Evolutionary conservation across 306 rosid genomes (phyloP).

Genomic region (Hippophae rhamnoides): DNA sequence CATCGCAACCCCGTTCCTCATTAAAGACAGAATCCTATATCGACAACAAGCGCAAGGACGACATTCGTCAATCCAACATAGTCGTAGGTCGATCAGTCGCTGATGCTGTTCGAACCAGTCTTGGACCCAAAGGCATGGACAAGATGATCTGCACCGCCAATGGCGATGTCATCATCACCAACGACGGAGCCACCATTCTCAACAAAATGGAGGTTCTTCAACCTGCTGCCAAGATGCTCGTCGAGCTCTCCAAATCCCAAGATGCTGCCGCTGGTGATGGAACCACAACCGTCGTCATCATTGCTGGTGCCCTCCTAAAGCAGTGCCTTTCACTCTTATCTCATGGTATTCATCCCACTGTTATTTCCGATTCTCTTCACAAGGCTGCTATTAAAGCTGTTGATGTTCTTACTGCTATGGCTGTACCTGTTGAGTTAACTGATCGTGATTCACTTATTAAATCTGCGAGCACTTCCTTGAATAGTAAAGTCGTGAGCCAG

Average conservation of each 20-base stretch:
- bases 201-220: conserved; percentile 96
- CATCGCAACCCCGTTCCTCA: conserved; percentile 39
- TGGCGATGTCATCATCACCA: conserved; percentile 92
- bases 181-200: conserved; percentile 97
- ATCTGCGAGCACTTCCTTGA: conserved; percentile 85
- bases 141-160: conserved; percentile 88
- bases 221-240: conserved; percentile 97
- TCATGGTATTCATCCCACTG: conserved; percentile 83
- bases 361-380: conserved; percentile 73
- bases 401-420: conserved; percentile 88
- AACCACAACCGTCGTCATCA: conserved; percentile 89
- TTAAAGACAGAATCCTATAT: conserved; percentile 80
- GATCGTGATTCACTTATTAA: conserved; percentile 77
- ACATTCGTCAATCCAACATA: conserved; percentile 80
- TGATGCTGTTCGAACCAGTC: conserved; percentile 80
- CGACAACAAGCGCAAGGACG: conserved; percentile 98
- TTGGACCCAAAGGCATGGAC: conserved; percentile 98
- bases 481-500: conserved; percentile 93
- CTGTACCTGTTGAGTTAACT: conserved; percentile 78
- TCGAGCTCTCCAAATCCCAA: conserved; percentile 90
- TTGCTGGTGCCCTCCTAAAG: conserved; percentile 72
- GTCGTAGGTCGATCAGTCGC: conserved; percentile 76
- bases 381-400: conserved; percentile 69
- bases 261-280: conserved; percentile 95
- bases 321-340: conserved; percentile 62